Evolutionary conservation across 75 land plant species (phyloP).

Genomic region (Selaginella moellendorffii): DNA sequence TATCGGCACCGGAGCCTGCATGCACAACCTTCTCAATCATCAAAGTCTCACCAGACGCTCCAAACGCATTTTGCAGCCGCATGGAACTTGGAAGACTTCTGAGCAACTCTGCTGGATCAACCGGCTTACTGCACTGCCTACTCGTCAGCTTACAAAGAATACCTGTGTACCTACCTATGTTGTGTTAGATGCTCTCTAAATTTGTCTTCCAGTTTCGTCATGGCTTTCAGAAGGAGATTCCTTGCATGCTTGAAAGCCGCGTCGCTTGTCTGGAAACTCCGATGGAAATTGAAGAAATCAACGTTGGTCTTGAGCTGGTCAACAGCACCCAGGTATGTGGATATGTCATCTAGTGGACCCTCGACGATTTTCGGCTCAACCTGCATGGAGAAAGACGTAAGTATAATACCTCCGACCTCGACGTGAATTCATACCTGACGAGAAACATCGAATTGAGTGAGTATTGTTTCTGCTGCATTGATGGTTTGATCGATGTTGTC

Average conservation of each 20-base stretch:
- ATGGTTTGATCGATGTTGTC: neutral
- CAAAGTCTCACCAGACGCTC: constrained; percentile 18
- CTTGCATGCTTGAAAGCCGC: neutral
- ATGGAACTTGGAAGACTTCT: constrained; percentile 48
- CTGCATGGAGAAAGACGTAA: too few relatives aligned
- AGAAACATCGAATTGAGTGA: neutral
- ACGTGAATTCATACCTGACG: neutral
- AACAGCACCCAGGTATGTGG: neutral
- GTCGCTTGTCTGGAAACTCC: neutral
- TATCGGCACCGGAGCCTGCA: constrained; percentile 12
- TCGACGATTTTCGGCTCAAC: neutral
- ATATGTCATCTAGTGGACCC: neutral
- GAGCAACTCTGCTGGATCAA: constrained; percentile 65
- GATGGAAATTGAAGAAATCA: neutral
- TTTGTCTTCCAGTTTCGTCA: neutral
- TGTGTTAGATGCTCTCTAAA: neutral
- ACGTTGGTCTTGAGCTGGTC: neutral
- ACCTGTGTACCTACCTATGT: neutral
- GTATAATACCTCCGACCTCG: too few relatives aligned
- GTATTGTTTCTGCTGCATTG: neutral
- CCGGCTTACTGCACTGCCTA: constrained; percentile 46
- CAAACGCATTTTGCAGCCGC: constrained; percentile 33
- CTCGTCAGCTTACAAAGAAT: too few relatives aligned
- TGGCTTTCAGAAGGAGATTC: neutral
- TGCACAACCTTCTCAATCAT: constrained; percentile 28